Evolutionary conservation across 2,329 filamentous ascomycete genomes (phyloP), one percentile per base, ranked within the genome.

Genomic region (Chrysoporthe cubensis): DNA sequence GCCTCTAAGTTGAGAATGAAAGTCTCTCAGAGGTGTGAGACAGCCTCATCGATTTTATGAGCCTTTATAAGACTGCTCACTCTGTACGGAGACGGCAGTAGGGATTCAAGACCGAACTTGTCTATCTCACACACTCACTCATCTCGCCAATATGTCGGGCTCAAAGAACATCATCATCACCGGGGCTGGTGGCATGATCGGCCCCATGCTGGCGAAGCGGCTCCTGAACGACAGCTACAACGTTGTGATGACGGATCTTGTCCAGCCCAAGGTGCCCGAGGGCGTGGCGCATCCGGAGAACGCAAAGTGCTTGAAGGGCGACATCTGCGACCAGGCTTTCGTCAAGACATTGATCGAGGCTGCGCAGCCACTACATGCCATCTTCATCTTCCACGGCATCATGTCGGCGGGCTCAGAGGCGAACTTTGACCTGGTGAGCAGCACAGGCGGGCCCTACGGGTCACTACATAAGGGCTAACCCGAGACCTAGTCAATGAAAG

Each of bases 321-420:
- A 90, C 74, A 78, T 83, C 68, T 76, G 78, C 65, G 74, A 78
- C 60, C 69, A 73, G 0, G 65, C 69, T 21, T 80, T 79, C 70
- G 69, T 81, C 11, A 56, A 72, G 52, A 50, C 70, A 16, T 80
- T 89, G 1, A 80, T 87, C 16, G 74, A 75, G 0, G 79, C 79
- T 4, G 80, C 82, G 21, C 77, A 79, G 37, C 81, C 83, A 1
- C 78, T 87, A 3, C 80, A 83, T 68, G 84, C 84, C 59, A 81
- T 85, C 67, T 90, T 88, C 77, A 80, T 88, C 72, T 86, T 90
- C 75, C 88, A 90, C 76, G 88, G 88, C 70, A 88, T 90, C 80
- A 90, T 90, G 88, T 90, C 87, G 0, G 84, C 84, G 14, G 87
- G 87, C 6, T 85, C 87, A 18, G 88, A 90, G 76, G 85, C 85